Evolutionary conservation across 805 yeast species (phyloP).

Genomic region (Saccharomycopsis fibuligera): DNA sequence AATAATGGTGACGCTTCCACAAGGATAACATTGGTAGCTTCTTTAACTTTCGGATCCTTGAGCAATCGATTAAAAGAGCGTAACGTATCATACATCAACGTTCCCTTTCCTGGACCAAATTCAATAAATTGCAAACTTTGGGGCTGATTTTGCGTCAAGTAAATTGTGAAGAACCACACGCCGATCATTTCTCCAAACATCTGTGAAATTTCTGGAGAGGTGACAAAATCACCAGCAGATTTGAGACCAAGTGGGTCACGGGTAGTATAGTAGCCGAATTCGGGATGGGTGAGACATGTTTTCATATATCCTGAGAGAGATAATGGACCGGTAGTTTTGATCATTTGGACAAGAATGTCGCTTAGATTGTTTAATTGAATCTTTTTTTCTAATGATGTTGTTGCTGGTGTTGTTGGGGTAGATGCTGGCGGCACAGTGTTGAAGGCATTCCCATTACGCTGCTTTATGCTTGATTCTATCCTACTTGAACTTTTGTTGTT

Average conservation of each 20-base stretch:
- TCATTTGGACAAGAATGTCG: conserved; percentile 38
- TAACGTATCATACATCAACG: conserved; percentile 63
- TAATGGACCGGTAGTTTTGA: conserved; percentile 70
- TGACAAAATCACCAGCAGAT: conserved; percentile 64
- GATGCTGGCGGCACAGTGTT: too few relatives aligned
- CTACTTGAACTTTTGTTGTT: too few relatives aligned
- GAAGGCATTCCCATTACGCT: too few relatives aligned
- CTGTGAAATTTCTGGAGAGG: conserved; percentile 83
- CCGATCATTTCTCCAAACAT: conserved; percentile 85
- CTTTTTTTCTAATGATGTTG: conserved; percentile 24
- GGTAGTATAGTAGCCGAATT: conserved; percentile 72
- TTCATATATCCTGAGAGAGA: conserved; percentile 70
- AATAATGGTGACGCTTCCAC: conserved; percentile 70
- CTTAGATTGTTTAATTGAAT: conserved; percentile 11
- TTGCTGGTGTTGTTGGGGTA: too few relatives aligned
- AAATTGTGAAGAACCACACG: conserved; percentile 55
- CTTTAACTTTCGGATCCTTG: conserved; percentile 27
- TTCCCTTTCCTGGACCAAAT: conserved; percentile 84
- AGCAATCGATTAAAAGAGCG: conserved; percentile 38
- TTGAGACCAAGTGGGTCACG: conserved; percentile 59
- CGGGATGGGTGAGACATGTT: conserved; percentile 74
- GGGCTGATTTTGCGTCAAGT: conserved; percentile 53
- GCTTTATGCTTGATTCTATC: too few relatives aligned
- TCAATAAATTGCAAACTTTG: conserved; percentile 43
- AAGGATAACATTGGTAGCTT: conserved; percentile 37